Conservation (phyloP, 139 green algal species). For the Chlamydomonas applanata region DNA sequence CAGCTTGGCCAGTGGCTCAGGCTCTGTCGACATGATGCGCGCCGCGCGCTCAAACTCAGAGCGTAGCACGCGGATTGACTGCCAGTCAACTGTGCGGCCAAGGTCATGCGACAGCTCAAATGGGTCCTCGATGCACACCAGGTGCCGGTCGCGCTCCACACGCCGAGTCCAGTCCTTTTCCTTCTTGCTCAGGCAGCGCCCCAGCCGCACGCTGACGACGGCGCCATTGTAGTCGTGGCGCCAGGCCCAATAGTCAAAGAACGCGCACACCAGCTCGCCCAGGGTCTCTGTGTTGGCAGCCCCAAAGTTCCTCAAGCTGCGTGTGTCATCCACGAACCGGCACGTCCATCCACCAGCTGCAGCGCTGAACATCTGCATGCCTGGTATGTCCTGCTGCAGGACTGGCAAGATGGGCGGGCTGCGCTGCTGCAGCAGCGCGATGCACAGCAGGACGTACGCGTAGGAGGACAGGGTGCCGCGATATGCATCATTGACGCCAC, state of each 20-base stretch:
- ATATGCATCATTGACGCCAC: slow-evolving; percentile 86
- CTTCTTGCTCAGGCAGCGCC: slow-evolving; percentile 69
- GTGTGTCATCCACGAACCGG: slow-evolving; percentile 70
- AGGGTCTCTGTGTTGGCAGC: slow-evolving; percentile 75
- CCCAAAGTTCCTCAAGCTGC: slow-evolving; percentile 65
- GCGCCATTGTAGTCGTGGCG: slow-evolving; percentile 80
- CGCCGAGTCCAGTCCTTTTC: slow-evolving; percentile 90
- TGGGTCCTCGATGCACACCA: slow-evolving; percentile 90
- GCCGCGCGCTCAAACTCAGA: slow-evolving; percentile 38
- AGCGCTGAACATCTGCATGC: background rate
- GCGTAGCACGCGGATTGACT: slow-evolving; percentile 19
- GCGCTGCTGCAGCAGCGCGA: slow-evolving; percentile 79
- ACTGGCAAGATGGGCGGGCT: slow-evolving; percentile 83
- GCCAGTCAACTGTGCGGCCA: slow-evolving; percentile 34
- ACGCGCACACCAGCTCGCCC: slow-evolving; percentile 68
- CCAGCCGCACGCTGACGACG: slow-evolving; percentile 75
- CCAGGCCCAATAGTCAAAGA: slow-evolving; percentile 94
- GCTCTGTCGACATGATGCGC: slow-evolving; percentile 20
- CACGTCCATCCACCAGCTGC: slow-evolving; percentile 59
- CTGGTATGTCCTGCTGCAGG: slow-evolving; percentile 52
- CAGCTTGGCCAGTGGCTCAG: slow-evolving; percentile 32
- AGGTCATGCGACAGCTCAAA: slow-evolving; percentile 91
- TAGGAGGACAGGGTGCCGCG: slow-evolving; percentile 89
- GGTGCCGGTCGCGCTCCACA: slow-evolving; percentile 85
- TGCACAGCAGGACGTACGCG: slow-evolving; percentile 90